Conservation (phyloP, 2,329 filamentous ascomycete genomes). For the Stagonosporopsis vannaccii region DNA sequence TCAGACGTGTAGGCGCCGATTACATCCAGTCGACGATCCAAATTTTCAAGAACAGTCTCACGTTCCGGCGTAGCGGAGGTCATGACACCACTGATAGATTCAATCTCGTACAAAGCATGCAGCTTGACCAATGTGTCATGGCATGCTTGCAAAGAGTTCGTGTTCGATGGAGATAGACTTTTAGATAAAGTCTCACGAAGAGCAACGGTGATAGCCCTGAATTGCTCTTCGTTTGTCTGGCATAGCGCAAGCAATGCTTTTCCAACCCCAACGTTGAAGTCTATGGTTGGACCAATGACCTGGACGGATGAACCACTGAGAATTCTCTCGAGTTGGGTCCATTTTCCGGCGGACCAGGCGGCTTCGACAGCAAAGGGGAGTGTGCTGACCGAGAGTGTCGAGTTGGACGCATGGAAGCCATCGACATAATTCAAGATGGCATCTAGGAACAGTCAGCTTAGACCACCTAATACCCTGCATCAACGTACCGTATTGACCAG, state of each 20-base stretch:
- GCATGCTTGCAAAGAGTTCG: constrained; percentile 80
- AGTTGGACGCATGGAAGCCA: constrained; percentile 64
- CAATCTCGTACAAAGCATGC: constrained; percentile 87
- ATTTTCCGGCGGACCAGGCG: constrained; percentile 86
- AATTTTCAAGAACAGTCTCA: constrained; percentile 55
- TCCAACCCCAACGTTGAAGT: constrained; percentile 86
- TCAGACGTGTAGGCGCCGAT: constrained; percentile 89
- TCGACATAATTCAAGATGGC: constrained; percentile 87
- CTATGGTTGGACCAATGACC: constrained; percentile 52
- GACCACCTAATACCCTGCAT: constrained; percentile 13
- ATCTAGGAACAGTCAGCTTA: constrained; percentile 60
- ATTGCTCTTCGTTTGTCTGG: constrained; percentile 58
- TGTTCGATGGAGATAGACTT: constrained; percentile 77
- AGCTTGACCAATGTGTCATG: constrained; percentile 86
- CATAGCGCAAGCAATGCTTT: constrained; percentile 69
- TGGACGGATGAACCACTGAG: constrained; percentile 54
- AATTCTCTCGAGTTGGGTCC: constrained; percentile 76
- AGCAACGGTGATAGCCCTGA: constrained; percentile 65
- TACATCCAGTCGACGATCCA: constrained; percentile 83
- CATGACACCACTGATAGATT: constrained; percentile 68
- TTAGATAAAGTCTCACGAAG: constrained; percentile 75
- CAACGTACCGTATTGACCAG: constrained; percentile 84
- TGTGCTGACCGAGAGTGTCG: constrained; percentile 55
- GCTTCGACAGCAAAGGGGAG: constrained; percentile 89
- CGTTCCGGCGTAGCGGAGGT: constrained; percentile 47